These are phyloP conservation scores for Suhomyces kilbournensis DNA, from an alignment of 805 yeast species.

Conservation along the genomic window DNA sequence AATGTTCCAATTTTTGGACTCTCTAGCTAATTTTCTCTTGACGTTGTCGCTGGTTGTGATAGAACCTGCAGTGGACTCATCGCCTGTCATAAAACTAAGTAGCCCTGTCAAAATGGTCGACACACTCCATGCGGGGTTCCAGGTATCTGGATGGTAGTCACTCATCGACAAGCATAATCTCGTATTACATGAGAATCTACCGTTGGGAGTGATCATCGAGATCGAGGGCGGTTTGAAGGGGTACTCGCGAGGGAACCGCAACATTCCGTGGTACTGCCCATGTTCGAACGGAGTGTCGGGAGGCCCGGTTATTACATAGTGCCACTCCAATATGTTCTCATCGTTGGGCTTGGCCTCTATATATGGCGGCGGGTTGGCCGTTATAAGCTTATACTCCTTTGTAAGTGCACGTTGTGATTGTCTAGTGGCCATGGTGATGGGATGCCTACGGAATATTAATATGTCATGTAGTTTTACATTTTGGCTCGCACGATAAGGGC, in stretches of 20 bases:
- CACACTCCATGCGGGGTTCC: conserved; percentile 98
- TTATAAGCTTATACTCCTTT: conserved; percentile 76
- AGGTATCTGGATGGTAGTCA: conserved; percentile 89
- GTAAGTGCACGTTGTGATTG: conserved; percentile 53
- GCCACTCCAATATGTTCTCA: conserved; percentile 88
- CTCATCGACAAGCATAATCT: conserved; percentile 88
- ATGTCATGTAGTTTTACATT: background rate
- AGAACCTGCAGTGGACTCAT: conserved; percentile 82
- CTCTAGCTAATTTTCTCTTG: conserved; percentile 55
- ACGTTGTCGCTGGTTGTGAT: conserved; percentile 59
- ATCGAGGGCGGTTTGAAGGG: conserved; percentile 93
- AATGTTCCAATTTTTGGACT: conserved; percentile 60
- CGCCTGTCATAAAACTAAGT: conserved; percentile 87
- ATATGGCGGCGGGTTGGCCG: conserved; percentile 80
- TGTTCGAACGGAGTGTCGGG: conserved; percentile 81
- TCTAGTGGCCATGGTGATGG: conserved; percentile 33
- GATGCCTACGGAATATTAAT: background rate
- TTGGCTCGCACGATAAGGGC: background rate
- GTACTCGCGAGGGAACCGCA: conserved; percentile 77
- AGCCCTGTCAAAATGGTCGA: conserved; percentile 83
- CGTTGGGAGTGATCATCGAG: conserved; percentile 85
- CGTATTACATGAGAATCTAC: conserved; percentile 77
- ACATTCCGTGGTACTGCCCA: conserved; percentile 90
- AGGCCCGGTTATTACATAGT: conserved; percentile 88
- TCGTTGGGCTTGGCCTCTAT: conserved; percentile 86